phyloP scores from a whole-genome alignment of 345 rosid genomes.

The Camelina hispida region DNA sequence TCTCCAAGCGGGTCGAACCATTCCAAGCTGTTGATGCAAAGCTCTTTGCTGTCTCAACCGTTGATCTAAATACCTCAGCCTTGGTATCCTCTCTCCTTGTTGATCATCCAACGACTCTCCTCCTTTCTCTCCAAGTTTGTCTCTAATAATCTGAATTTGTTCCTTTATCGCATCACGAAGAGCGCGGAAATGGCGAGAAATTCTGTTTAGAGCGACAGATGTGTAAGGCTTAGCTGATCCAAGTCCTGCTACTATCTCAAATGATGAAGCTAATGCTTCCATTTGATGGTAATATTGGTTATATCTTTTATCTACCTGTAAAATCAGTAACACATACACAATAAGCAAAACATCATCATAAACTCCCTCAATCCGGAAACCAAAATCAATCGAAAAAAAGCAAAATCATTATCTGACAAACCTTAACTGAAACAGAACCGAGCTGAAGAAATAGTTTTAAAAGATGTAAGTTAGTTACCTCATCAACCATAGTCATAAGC shows the following conservation, averaged over 20 bases:
- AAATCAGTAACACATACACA: constrained; percentile 5
- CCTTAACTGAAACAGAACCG: too few species aligned
- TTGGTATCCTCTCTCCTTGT: constrained; percentile 73
- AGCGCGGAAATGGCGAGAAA: constrained; percentile 83
- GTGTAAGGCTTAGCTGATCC: constrained; percentile 93
- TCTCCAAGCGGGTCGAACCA: constrained; percentile 90
- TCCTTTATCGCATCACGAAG: constrained; percentile 71
- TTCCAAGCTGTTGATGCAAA: constrained; percentile 93
- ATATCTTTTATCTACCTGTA: constrained; percentile 85
- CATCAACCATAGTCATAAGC: constrained; percentile 83
- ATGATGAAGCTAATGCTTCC: constrained; percentile 79
- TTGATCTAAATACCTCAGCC: constrained; percentile 82
- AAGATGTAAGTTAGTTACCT: constrained; percentile 50
- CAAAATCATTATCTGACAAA: too few species aligned
- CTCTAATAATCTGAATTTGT: constrained; percentile 63
- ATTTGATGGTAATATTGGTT: constrained; percentile 83
- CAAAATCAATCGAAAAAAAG: too few species aligned
- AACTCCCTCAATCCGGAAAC: too few species aligned
- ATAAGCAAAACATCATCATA: constrained; percentile 19
- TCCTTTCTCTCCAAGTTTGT: constrained; percentile 85
- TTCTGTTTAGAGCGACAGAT: constrained; percentile 86
- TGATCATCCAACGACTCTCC: constrained; percentile 61
- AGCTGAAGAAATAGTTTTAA: not conserved
- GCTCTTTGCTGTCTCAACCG: constrained; percentile 87
- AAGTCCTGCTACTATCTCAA: constrained; percentile 74